Conservation (phyloP, 306 rosid species). For the Trifolium fragiferum region DNA sequence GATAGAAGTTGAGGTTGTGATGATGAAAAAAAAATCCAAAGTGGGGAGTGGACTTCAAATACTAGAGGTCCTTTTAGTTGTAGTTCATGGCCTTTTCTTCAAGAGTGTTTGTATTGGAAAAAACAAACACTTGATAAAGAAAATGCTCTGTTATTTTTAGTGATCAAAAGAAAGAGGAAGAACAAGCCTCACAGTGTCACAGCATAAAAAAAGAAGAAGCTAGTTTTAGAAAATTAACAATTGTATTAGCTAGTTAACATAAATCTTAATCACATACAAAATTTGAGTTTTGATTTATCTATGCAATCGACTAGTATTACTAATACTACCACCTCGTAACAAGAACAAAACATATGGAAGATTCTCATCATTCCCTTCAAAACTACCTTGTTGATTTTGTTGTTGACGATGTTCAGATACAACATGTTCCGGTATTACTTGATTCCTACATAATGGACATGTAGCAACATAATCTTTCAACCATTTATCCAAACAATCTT, state of each 20-base stretch:
- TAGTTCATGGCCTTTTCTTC: too few species aligned
- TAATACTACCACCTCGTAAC: slow-evolving; percentile 55
- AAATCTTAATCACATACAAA: background rate
- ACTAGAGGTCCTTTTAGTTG: too few species aligned
- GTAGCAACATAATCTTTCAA: slow-evolving; percentile 70
- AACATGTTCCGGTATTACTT: slow-evolving; percentile 69
- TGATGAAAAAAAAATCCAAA: too few species aligned
- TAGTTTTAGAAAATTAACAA: too few species aligned
- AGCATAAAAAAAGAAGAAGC: background rate
- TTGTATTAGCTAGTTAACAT: background rate
- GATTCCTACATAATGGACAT: slow-evolving; percentile 82
- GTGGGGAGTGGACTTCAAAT: too few species aligned
- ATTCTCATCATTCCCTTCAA: slow-evolving; percentile 61
- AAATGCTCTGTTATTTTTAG: too few species aligned
- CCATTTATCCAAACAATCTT: slow-evolving; percentile 86
- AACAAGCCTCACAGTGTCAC: too few species aligned
- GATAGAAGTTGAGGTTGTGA: too few species aligned
- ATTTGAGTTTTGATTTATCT: slow-evolving; percentile 45
- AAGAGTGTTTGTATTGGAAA: too few species aligned
- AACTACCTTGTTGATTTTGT: slow-evolving; percentile 62
- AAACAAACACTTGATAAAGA: too few species aligned
- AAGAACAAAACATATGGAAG: slow-evolving; percentile 59
- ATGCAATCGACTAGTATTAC: slow-evolving; percentile 17
- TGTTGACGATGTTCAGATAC: slow-evolving; percentile 69
- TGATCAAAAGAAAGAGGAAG: too few species aligned